Evolutionary conservation across 1,139 yeast species (phyloP).

Genomic region (Zygotorulaspora mrakii): DNA sequence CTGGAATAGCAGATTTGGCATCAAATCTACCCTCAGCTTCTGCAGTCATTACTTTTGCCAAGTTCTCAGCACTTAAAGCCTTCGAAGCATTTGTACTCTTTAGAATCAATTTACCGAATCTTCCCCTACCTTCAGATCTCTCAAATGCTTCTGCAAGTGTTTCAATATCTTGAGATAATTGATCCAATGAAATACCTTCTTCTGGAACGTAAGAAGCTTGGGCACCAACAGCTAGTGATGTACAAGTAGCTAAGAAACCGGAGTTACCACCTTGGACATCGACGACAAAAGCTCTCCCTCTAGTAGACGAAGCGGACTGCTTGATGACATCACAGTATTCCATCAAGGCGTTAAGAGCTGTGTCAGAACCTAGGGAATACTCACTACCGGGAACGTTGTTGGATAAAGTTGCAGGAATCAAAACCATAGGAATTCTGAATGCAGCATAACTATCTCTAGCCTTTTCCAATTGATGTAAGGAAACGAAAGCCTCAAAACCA

Average conservation of each 20-base stretch:
- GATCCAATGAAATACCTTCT: constrained; percentile 67
- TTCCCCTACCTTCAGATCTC: constrained; percentile 72
- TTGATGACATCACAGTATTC: constrained; percentile 92
- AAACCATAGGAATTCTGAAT: constrained; percentile 88
- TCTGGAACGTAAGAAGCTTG: constrained; percentile 93
- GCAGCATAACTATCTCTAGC: constrained; percentile 78
- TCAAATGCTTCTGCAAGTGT: constrained; percentile 65
- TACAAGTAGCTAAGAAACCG: constrained; percentile 85
- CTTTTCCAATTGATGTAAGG: constrained; percentile 72
- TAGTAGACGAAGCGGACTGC: constrained; percentile 90
- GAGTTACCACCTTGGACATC: constrained; percentile 98
- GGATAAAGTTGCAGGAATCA: constrained; percentile 93
- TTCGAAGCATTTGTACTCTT: constrained; percentile 67
- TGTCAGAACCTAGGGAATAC: constrained; percentile 88
- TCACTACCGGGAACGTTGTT: constrained; percentile 98
- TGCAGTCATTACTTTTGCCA: constrained; percentile 66
- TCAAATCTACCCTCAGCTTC: constrained; percentile 66
- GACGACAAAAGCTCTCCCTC: constrained; percentile 92
- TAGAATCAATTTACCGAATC: constrained; percentile 65
- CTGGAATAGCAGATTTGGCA: constrained; percentile 74
- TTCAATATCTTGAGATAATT: constrained; percentile 72
- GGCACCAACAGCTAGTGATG: constrained; percentile 90
- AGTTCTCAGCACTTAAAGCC: constrained; percentile 61
- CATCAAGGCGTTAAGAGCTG: constrained; percentile 86
- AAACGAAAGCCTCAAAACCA: constrained; percentile 89